Evolutionary conservation across 129 eudicot species (phyloP).

Genomic region (Flaveria linearis): DNA sequence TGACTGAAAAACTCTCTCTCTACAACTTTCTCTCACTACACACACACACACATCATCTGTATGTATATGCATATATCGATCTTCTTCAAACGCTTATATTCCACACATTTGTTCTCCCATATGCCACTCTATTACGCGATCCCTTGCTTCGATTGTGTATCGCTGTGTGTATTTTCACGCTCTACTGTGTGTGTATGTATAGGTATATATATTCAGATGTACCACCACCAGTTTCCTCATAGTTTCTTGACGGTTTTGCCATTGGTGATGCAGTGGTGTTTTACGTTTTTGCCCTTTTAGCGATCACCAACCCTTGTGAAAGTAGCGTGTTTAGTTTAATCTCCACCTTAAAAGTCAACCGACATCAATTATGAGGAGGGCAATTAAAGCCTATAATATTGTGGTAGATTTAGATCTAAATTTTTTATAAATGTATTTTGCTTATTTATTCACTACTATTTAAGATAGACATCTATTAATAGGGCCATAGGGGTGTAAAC

Average conservation of each 20-base stretch:
- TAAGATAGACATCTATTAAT: too few relatives aligned
- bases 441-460: background rate
- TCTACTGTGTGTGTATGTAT: conserved; percentile 15
- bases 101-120: conserved; percentile 41
- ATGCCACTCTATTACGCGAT: conserved; percentile 44
- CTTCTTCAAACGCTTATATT: conserved; percentile 37
- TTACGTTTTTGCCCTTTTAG: conserved; percentile 20
- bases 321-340: conserved; percentile 40
- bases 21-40: conserved; percentile 41
- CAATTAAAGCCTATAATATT: conserved; percentile 32
- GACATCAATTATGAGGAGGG: conserved; percentile 37
- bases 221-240: conserved; percentile 27
- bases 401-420: conserved; percentile 34
- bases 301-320: conserved; percentile 31
- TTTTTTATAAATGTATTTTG: background rate
- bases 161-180: conserved; percentile 34
- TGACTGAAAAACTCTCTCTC: conserved; percentile 35
- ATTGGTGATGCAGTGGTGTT: background rate
- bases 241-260: conserved; percentile 29
- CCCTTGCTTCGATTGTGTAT: conserved; percentile 42
- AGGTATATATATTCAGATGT: conserved; percentile 23
- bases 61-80: conserved; percentile 19
- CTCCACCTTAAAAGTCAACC: conserved; percentile 35
- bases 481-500: too few relatives aligned
- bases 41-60: conserved; percentile 34